Base-by-base conservation (phyloP, 768 basidiomycete species). In the Galerina marginata region DNA sequence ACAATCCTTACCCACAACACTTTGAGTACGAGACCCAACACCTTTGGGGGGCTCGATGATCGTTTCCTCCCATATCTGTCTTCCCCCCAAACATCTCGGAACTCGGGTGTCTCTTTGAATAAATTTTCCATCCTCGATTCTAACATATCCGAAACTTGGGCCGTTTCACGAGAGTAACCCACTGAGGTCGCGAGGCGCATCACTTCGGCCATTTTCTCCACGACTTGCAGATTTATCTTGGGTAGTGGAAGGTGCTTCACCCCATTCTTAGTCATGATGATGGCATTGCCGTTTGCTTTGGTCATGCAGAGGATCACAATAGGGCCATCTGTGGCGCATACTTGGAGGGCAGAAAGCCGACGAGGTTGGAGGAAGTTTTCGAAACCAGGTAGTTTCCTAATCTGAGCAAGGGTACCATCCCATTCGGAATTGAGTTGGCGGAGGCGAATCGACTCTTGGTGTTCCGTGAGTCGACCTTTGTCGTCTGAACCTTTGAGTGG, bases 321-420 rank as follows among this genome's bases (percentile, higher is more conserved):
- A 9, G 65, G 65, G 25, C 25, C 39, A 20, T 56, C 40, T 1
- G 20, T 23, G 52, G 46, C 9, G 56, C 53, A n/a, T 9, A 45
- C 33, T 56, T 33, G n/a, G 9, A 66, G 52, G 9, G 43, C 25
- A 4, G 47, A 60, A 16, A 51, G 37, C 20, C 42, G 39, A 15
- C 9, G 45, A 5, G 65, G 50, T 43, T 33, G 14, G 9, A 66
- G 36, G 48, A 66, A 66, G 15, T 57, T 40, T 20, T 65, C 50
- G 38, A 65, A 62, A 1, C 58, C 61, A 3, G 36, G 23, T 37
- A 60, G 44, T 9, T 53, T 37, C 26, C 64, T 48, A 4, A 53
- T 61, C 40, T 60, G 45, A 3, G 39, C 29, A 4, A 65, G 26
- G 9, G 45, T 11, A 29, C 42, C 16, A 2, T 26, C 23, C 64